Evolutionary conservation across 108 stramenopile genomes (phyloP).

Genomic region (Nitzschia sp.): DNA sequence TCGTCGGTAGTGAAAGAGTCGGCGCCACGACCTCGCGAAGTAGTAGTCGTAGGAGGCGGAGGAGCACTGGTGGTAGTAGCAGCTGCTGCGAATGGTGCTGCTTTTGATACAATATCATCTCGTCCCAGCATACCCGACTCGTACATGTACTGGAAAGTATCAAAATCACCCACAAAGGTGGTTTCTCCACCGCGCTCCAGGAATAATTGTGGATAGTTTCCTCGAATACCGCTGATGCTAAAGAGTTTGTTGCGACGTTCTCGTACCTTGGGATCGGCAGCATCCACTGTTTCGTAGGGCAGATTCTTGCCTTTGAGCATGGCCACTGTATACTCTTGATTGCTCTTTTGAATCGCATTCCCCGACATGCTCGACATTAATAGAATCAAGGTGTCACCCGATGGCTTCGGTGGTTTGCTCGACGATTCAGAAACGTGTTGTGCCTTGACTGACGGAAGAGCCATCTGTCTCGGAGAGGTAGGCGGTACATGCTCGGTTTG

Average conservation of each 20-base stretch:
- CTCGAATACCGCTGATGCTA: constrained; percentile 56
- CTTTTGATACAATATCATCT: no score
- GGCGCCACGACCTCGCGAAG: no score
- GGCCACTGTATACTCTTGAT: constrained; percentile 26
- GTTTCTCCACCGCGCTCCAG: constrained; percentile 39
- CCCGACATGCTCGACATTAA: constrained; percentile 21
- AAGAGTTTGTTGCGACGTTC: constrained; percentile 58
- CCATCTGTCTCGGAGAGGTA: constrained; percentile 26
- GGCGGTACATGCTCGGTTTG: no score
- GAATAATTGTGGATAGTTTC: constrained; percentile 79
- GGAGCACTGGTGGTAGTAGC: no score
- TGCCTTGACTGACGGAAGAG: constrained; percentile 33
- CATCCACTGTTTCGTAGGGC: constrained; percentile 42
- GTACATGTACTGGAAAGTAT: constrained; percentile 21
- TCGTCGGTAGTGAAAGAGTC: no score
- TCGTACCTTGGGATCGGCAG: constrained; percentile 36
- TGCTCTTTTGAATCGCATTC: constrained; percentile 9
- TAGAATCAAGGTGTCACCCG: constrained; percentile 2
- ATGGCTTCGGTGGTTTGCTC: constrained; percentile 28
- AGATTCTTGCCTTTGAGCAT: constrained; percentile 13
- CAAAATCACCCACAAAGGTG: constrained; percentile 30
- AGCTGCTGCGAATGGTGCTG: no score
- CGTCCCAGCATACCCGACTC: constrained; percentile 18
- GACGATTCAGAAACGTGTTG: not conserved
- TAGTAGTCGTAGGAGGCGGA: no score